These are phyloP conservation scores for Mortierella sp. DNA, from an alignment of 371 early-diverging fungal genomes.

Conservation along the genomic window DNA sequence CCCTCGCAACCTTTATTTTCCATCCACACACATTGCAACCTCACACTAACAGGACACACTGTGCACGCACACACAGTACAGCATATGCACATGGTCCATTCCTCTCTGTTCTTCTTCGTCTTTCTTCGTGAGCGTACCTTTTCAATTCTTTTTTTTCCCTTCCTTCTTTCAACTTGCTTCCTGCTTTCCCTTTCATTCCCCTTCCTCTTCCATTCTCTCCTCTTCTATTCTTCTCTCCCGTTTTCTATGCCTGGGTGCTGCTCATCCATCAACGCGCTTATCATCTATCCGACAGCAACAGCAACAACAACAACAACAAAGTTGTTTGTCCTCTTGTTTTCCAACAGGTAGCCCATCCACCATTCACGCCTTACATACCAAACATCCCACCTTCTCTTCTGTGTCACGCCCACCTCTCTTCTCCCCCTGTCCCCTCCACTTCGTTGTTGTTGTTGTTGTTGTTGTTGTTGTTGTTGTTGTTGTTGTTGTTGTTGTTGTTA, in stretches of 20 bases:
- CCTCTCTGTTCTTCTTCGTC: neutral
- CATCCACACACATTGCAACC: neutral
- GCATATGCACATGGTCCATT: neutral
- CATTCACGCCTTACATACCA: neutral
- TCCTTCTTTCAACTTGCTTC: neutral
- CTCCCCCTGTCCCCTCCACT: neutral
- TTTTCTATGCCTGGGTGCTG: neutral
- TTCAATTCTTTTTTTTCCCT: neutral
- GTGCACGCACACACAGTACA: neutral
- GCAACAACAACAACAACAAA: neutral
- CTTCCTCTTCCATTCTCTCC: neutral
- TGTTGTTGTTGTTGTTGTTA: neutral
- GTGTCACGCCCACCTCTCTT: neutral
- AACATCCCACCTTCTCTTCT: neutral
- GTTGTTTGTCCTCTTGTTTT: neutral
- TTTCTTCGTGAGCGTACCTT: neutral
- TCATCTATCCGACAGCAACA: neutral
- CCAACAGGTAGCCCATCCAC: neutral
- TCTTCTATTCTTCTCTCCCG: neutral
- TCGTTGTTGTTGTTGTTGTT: neutral
- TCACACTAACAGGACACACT: neutral
- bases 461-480: no score
- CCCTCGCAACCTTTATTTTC: neutral
- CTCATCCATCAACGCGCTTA: neutral
- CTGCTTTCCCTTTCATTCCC: neutral